Percentiles rank a stretch among this genome's conserved stretches.
Conservation (phyloP, 305 asterid species). For the Solanum hybrid region DNA sequence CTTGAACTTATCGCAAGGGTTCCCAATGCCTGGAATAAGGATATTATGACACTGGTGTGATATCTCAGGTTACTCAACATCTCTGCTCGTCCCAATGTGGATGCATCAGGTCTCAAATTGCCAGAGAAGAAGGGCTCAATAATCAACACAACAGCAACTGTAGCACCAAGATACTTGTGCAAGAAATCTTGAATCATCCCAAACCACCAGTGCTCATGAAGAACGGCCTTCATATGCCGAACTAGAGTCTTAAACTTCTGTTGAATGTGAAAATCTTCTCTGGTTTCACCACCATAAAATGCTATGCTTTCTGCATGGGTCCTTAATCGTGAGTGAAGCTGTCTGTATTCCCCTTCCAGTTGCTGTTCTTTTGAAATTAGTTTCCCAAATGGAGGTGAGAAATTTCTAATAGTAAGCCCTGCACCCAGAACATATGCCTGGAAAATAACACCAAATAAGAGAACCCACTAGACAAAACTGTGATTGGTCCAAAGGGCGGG, state of each 20-base stretch:
- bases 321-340: constrained; percentile 90
- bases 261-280: constrained; percentile 90
- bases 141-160: constrained; percentile 95
- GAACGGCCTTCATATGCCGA: constrained; percentile 77
- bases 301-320: constrained; percentile 99
- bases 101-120: constrained; percentile 75
- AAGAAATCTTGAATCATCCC: constrained; percentile 99
- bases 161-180: constrained; percentile 96
- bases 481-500: too few relatives aligned
- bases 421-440: constrained; percentile 98
- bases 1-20: constrained; percentile 96
- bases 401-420: constrained; percentile 72
- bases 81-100: constrained; percentile 98
- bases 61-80: constrained; percentile 98
- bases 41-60: constrained; percentile 94
- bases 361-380: constrained; percentile 93
- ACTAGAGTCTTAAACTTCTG: constrained; percentile 73
- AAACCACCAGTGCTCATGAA: constrained; percentile 99
- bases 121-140: constrained; percentile 99
- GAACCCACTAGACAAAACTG: neutral
- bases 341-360: constrained; percentile 97
- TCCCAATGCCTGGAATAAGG: constrained; percentile 91
- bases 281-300: constrained; percentile 87
- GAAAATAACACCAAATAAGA: constrained; percentile 15
- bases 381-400: constrained; percentile 92